Percentiles rank a stretch among this genome's conserved stretches.
These are phyloP conservation scores for Spiraea crenata DNA, from an alignment of 331 rosid species.

Conservation along the genomic window DNA sequence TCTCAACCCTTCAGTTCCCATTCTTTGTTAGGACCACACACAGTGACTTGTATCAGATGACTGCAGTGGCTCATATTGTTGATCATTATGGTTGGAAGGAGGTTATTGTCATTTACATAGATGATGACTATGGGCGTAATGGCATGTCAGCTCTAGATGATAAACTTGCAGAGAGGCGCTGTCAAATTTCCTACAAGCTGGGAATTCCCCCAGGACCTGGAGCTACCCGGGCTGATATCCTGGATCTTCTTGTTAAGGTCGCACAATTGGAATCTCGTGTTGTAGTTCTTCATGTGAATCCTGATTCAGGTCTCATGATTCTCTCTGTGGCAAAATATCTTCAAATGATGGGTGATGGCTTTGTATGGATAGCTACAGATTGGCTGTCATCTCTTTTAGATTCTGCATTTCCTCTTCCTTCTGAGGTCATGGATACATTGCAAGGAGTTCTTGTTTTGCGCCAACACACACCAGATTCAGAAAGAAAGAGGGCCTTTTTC, in stretches of 20 bases:
- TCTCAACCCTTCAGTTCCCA: slow-evolving; percentile 77
- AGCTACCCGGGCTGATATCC: slow-evolving; percentile 41
- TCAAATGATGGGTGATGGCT: slow-evolving; percentile 78
- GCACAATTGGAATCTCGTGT: slow-evolving; percentile 78
- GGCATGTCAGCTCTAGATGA: slow-evolving; percentile 74
- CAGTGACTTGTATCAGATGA: slow-evolving; percentile 80
- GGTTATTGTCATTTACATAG: slow-evolving; percentile 71
- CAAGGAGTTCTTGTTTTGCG: slow-evolving; percentile 88
- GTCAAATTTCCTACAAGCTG: slow-evolving; percentile 67
- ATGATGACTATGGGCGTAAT: slow-evolving; percentile 84
- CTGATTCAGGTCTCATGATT: slow-evolving; percentile 61
- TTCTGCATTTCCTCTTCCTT: slow-evolving; percentile 46
- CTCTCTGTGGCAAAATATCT: slow-evolving; percentile 71
- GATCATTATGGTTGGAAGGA: slow-evolving; percentile 81
- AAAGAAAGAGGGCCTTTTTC: slow-evolving; percentile 54
- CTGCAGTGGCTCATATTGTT: slow-evolving; percentile 78
- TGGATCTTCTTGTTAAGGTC: slow-evolving; percentile 67
- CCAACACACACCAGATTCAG: slow-evolving; percentile 75
- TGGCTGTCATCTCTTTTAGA: slow-evolving; percentile 85
- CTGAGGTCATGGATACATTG: slow-evolving; percentile 44
- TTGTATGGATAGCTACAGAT: slow-evolving; percentile 91
- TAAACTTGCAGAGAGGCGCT: slow-evolving; percentile 60
- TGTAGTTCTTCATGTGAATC: slow-evolving; percentile 76
- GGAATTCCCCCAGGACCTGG: slow-evolving; percentile 50
- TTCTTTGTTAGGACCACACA: slow-evolving; percentile 77